Conservation (phyloP, 495 filamentous ascomycete species). For the Ascodesmis nigricans region DNA sequence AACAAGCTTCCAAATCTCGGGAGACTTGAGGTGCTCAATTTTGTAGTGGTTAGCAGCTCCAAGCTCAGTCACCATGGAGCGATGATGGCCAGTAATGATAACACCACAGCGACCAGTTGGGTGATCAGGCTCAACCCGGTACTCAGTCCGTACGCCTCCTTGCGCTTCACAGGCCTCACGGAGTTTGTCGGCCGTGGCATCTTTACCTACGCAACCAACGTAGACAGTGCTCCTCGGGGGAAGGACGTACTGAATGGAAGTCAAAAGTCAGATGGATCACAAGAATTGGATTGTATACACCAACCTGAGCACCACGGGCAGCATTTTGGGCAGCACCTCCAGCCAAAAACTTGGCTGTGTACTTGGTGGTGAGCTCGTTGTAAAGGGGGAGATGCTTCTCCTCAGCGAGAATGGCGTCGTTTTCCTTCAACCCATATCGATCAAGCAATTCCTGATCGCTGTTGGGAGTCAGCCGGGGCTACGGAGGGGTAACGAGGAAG, state of each 20-base stretch:
- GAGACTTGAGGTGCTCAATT: constrained; percentile 75
- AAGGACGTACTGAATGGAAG: constrained; percentile 65
- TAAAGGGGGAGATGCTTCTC: constrained; percentile 72
- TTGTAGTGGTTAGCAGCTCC: constrained; percentile 94
- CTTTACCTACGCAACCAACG: constrained; percentile 76
- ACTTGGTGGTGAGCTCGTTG: constrained; percentile 72
- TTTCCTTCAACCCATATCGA: constrained; percentile 80
- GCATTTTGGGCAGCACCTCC: constrained; percentile 97
- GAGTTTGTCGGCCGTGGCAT: constrained; percentile 76
- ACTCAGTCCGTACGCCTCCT: constrained; percentile 74
- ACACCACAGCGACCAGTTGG: constrained; percentile 89
- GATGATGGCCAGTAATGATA: constrained; percentile 84
- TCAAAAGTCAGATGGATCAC: too few relatives aligned
- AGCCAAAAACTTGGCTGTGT: constrained; percentile 78
- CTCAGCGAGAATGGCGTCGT: constrained; percentile 94
- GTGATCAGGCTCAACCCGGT: constrained; percentile 59
- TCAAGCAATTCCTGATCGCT: constrained; percentile 58
- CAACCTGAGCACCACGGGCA: constrained; percentile 70
- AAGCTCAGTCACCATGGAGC: constrained; percentile 84
- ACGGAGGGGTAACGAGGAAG: too few relatives aligned
- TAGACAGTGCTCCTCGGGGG: constrained; percentile 69
- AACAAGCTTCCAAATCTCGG: constrained; percentile 74
- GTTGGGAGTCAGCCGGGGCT: too few relatives aligned
- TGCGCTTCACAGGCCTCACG: constrained; percentile 44
- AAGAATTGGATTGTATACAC: constrained; percentile 1